These are phyloP conservation scores for Schizopora paradoxa DNA, from an alignment of 1,284 basidiomycete genomes.

Conservation along the genomic window DNA sequence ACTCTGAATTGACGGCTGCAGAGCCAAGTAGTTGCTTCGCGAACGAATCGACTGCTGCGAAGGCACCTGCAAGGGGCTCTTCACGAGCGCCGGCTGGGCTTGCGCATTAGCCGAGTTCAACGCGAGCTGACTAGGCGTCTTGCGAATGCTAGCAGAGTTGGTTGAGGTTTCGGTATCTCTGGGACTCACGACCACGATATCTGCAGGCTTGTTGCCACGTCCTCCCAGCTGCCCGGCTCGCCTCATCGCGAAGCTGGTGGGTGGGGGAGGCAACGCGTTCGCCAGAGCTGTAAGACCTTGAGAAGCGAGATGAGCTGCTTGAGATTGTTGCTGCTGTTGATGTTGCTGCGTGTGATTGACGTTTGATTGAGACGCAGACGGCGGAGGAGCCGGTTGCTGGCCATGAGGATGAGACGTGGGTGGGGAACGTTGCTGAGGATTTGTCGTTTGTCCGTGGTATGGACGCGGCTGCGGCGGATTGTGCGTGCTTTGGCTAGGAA, in stretches of 20 bases:
- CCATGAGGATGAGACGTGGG: constrained; percentile 1
- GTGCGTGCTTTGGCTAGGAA: constrained; percentile 6
- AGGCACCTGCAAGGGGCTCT: not conserved
- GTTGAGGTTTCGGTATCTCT: constrained; percentile 42
- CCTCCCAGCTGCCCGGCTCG: constrained; percentile 55
- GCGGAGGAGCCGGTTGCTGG: not conserved
- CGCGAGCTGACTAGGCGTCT: too few relatives aligned
- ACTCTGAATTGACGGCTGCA: constrained; percentile 65
- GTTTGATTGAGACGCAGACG: not conserved
- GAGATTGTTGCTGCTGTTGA: constrained; percentile 12
- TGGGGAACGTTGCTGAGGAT: constrained; percentile 6
- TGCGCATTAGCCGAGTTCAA: not conserved
- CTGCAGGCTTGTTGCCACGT: constrained; percentile 66
- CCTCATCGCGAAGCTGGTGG: constrained; percentile 69
- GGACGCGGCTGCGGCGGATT: not conserved
- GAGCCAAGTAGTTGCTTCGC: constrained; percentile 30
- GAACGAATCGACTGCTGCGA: not conserved
- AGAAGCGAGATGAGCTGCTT: constrained; percentile 13
- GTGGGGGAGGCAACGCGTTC: constrained; percentile 50
- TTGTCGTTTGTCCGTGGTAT: not conserved
- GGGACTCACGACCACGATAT: constrained; percentile 70
- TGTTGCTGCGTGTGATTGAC: constrained; percentile 2
- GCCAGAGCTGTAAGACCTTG: constrained; percentile 14
- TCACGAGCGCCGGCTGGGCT: not conserved
- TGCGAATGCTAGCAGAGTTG: not conserved